A percentile compares a stretch with the other conserved stretches of the same genome.
These are phyloP conservation scores for Cladosporium sp. DNA, from an alignment of 2,329 filamentous ascomycete species.

Conservation along the genomic window DNA sequence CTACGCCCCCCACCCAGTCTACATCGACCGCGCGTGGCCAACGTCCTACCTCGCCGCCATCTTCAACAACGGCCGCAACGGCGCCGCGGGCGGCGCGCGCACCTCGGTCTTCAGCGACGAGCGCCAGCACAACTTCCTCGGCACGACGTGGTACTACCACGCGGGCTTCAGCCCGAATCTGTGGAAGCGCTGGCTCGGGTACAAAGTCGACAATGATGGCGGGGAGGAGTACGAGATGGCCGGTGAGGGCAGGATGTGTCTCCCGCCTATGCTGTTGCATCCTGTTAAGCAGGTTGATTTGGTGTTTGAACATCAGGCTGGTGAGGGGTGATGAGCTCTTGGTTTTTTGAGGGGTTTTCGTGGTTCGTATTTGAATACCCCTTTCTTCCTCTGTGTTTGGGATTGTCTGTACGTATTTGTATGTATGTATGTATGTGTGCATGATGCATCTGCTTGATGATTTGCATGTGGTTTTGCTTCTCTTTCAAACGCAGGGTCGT, in stretches of 20 bases:
- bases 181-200: conserved; percentile 55
- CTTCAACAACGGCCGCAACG: conserved; percentile 53
- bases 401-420: too few relatives aligned
- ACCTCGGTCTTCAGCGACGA: conserved; percentile 48
- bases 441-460: too few relatives aligned
- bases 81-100: conserved; percentile 46
- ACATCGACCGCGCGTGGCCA: conserved; percentile 54
- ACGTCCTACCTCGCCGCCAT: conserved; percentile 50
- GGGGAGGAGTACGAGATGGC: conserved; percentile 41
- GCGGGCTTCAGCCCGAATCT: conserved; percentile 50
- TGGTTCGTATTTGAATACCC: too few relatives aligned
- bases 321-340: conserved; percentile 12
- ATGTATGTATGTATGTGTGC: too few relatives aligned
- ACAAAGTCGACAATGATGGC: conserved; percentile 49
- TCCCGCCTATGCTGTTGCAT: conserved; percentile 44
- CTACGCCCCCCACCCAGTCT: conserved; percentile 57
- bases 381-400: too few relatives aligned
- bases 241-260: conserved; percentile 45
- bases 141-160: conserved; percentile 52
- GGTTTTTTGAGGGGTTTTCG: too few relatives aligned
- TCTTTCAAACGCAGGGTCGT: too few relatives aligned
- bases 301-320: conserved; percentile 34
- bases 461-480: too few relatives aligned
- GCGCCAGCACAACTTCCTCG: conserved; percentile 50
- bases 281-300: conserved; percentile 46